Evolutionary conservation across 2,329 filamentous ascomycete genomes (phyloP).

Genomic region (Aspergillus piperis): DNA sequence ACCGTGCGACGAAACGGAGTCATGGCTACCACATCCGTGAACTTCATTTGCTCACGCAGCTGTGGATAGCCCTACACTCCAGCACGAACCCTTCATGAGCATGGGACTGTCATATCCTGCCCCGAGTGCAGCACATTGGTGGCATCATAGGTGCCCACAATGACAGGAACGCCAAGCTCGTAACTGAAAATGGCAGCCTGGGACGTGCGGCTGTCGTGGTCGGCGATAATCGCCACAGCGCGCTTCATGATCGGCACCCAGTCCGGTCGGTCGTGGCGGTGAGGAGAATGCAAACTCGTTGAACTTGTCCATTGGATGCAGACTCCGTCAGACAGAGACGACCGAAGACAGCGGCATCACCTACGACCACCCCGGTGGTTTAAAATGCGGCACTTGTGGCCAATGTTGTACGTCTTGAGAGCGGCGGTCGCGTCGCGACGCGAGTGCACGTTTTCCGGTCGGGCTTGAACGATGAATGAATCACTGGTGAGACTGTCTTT

Average conservation of each 20-base stretch:
- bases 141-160: slow-evolving; percentile 40
- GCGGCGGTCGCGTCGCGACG: slow-evolving; percentile 27
- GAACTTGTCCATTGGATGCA: slow-evolving; percentile 35
- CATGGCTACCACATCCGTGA: slow-evolving; percentile 43
- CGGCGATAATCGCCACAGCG: slow-evolving; percentile 40
- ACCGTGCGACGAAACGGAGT: slow-evolving; percentile 44
- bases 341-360: slow-evolving; percentile 37
- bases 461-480: slow-evolving; percentile 41
- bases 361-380: slow-evolving; percentile 35
- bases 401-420: slow-evolving; percentile 38
- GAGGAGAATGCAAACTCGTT: slow-evolving; percentile 39
- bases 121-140: slow-evolving; percentile 41
- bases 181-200: slow-evolving; percentile 47
- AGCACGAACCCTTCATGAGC: slow-evolving; percentile 35
- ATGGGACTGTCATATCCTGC: slow-evolving; percentile 40
- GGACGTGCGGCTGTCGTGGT: slow-evolving; percentile 35
- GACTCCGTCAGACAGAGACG: slow-evolving; percentile 36
- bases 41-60: slow-evolving; percentile 19
- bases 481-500: slow-evolving; percentile 31
- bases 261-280: slow-evolving; percentile 40
- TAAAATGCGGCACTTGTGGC: slow-evolving; percentile 30
- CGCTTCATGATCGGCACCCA: slow-evolving; percentile 45
- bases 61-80: too few relatives aligned
- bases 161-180: slow-evolving; percentile 41
- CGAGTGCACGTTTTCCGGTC: slow-evolving; percentile 43